Evolutionary conservation across 2,329 filamentous ascomycete genomes (phyloP).

Genomic region (Pseudopyricularia javanii): DNA sequence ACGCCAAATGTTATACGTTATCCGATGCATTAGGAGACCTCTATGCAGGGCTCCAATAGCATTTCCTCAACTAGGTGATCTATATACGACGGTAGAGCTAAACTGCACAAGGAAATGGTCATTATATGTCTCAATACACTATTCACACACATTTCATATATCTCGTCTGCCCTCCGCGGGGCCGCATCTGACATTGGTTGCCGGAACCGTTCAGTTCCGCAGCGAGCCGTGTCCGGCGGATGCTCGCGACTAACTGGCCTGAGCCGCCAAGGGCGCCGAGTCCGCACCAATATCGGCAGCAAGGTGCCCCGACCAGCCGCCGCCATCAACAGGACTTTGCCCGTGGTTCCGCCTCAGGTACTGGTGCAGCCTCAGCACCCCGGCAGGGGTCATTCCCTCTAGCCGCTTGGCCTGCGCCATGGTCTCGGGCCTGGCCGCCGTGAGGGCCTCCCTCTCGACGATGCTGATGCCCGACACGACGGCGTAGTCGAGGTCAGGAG

Average conservation of each 20-base stretch:
- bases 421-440: slow-evolving; percentile 63
- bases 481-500: slow-evolving; percentile 65
- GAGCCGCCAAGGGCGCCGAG: background rate
- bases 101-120: too few species aligned
- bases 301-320: background rate
- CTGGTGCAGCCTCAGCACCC: slow-evolving; percentile 45
- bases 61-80: too few species aligned
- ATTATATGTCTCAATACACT: too few species aligned
- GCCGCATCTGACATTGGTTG: too few species aligned
- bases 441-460: slow-evolving; percentile 64
- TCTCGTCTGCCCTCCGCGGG: too few species aligned
- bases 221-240: too few species aligned
- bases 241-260: background rate
- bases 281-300: background rate
- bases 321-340: background rate
- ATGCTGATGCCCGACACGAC: slow-evolving; percentile 61
- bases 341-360: background rate
- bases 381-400: slow-evolving; percentile 62
- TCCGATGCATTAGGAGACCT: too few species aligned
- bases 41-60: too few species aligned
- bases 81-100: too few species aligned
- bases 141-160: too few species aligned
- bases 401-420: slow-evolving; percentile 80
- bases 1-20: too few species aligned
- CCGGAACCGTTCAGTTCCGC: too few species aligned